Conservation (phyloP, 2,329 filamentous ascomycete species). For the Aspergillus chevalieri region DNA sequence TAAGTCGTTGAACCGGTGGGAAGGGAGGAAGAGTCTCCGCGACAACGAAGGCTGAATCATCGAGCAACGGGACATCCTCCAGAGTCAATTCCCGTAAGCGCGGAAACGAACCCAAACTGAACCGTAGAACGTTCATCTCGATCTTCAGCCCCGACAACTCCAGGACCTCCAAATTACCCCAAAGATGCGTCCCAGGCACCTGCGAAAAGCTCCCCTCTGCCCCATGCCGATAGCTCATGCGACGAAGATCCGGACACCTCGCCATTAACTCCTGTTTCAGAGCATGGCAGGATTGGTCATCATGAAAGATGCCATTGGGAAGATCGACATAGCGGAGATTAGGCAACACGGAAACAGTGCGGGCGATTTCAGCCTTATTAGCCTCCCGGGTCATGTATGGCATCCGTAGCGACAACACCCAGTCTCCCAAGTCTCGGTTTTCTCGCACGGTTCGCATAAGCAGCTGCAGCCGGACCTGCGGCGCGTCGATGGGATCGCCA, state of each 20-base stretch:
- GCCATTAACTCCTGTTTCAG: conserved; percentile 79
- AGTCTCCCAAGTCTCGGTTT: conserved; percentile 61
- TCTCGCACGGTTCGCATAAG: conserved; percentile 78
- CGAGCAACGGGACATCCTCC: conserved; percentile 61
- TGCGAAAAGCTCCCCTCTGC: conserved; percentile 70
- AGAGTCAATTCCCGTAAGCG: conserved; percentile 69
- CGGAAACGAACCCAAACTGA: conserved; percentile 62
- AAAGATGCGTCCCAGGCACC: conserved; percentile 52
- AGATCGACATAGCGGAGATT: conserved; percentile 86
- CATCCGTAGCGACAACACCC: conserved; percentile 75
- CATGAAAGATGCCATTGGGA: conserved; percentile 78
- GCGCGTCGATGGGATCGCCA: conserved; percentile 72
- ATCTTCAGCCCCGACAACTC: conserved; percentile 34
- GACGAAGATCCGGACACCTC: conserved; percentile 74
- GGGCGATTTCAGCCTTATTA: conserved; percentile 74
- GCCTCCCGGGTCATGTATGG: conserved; percentile 94
- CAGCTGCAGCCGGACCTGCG: conserved; percentile 67
- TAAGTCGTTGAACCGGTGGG: conserved; percentile 66
- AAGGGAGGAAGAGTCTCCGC: conserved; percentile 64
- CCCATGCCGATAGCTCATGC: conserved; percentile 79
- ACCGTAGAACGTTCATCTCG: conserved; percentile 50
- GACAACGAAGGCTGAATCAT: conserved; percentile 68
- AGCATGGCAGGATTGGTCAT: conserved; percentile 67
- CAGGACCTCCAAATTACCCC: conserved; percentile 37
- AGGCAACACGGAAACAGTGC: conserved; percentile 76